phyloP scores from a whole-genome alignment of 257 asterid genomes.

The Salvia miltiorrhiza region DNA sequence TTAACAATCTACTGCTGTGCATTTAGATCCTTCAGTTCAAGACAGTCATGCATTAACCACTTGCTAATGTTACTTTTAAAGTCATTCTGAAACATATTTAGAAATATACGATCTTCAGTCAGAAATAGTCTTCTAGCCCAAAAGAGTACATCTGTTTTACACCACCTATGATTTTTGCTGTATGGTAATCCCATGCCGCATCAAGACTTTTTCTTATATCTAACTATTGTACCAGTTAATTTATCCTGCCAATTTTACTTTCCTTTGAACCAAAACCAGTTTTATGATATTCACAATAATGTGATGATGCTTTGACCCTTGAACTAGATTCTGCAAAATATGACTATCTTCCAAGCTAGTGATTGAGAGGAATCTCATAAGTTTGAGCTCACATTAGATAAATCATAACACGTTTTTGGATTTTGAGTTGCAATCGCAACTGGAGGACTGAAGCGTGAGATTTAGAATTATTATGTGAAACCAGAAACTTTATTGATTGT shows the following conservation, averaged over 20 bases:
- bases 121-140: not conserved
- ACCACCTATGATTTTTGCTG: not conserved
- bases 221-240: not conserved
- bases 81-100: not conserved
- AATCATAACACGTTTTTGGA: not conserved
- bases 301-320: not conserved
- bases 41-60: slow-evolving; percentile 5
- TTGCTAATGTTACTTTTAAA: not conserved
- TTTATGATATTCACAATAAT: not conserved
- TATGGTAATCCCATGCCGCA: not conserved
- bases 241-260: not conserved
- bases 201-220: not conserved
- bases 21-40: not conserved
- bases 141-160: not conserved
- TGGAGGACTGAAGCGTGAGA: not conserved
- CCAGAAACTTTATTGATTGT: not conserved
- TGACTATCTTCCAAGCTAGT: slow-evolving; percentile 2
- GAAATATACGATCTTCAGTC: not conserved
- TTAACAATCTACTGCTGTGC: not conserved
- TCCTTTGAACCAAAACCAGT: not conserved
- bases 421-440: slow-evolving; percentile 18
- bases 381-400: not conserved
- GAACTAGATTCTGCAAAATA: slow-evolving; percentile 1
- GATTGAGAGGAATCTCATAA: not conserved
- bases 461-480: not conserved